Evolutionary conservation across 352 stramenopile genomes (phyloP).

Genomic region (Phytopythium aichiense): DNA sequence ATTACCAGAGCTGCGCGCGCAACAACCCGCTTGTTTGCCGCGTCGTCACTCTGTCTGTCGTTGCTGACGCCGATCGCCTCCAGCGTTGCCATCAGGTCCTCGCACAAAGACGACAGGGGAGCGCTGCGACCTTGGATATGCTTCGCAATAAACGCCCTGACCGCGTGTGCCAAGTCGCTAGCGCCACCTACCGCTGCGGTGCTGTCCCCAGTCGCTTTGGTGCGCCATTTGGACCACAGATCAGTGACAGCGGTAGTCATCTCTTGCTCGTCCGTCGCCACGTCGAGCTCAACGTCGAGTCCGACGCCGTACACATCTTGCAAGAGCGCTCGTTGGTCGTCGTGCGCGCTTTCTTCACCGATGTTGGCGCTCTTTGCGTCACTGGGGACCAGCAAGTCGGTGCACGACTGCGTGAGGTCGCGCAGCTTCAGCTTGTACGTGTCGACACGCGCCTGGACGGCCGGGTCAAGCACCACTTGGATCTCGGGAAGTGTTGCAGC

Average conservation of each 20-base stretch:
- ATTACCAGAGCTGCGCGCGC: slow-evolving; percentile 29
- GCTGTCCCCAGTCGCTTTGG: slow-evolving; percentile 2
- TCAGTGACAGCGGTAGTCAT: slow-evolving; percentile 11
- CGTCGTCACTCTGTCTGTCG: slow-evolving; percentile 3
- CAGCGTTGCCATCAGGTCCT: slow-evolving; percentile 26
- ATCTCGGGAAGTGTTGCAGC: slow-evolving; percentile 9
- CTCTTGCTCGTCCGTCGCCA: slow-evolving; percentile 16
- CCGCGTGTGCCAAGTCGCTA: slow-evolving; percentile 32
- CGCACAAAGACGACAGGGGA: slow-evolving; percentile 36
- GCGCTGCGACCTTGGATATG: slow-evolving; percentile 33
- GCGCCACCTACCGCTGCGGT: background rate
- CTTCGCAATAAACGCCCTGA: slow-evolving; percentile 53
- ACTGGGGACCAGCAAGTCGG: slow-evolving; percentile 24
- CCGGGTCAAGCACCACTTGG: slow-evolving; percentile 42
- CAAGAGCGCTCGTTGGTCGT: slow-evolving; percentile 28
- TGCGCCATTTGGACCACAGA: slow-evolving; percentile 24
- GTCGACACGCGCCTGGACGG: slow-evolving; percentile 55
- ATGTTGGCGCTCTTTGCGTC: background rate
- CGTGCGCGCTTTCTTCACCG: slow-evolving; percentile 17
- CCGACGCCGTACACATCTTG: slow-evolving; percentile 72
- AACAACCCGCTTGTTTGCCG: slow-evolving; percentile 6
- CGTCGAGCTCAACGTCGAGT: slow-evolving; percentile 46
- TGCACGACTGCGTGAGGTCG: slow-evolving; percentile 54
- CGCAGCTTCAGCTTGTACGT: slow-evolving; percentile 74
- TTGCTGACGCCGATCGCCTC: slow-evolving; percentile 14